phyloP scores from a whole-genome alignment of 1,284 basidiomycete genomes.

The Cutaneotrichosporon sp. region DNA sequence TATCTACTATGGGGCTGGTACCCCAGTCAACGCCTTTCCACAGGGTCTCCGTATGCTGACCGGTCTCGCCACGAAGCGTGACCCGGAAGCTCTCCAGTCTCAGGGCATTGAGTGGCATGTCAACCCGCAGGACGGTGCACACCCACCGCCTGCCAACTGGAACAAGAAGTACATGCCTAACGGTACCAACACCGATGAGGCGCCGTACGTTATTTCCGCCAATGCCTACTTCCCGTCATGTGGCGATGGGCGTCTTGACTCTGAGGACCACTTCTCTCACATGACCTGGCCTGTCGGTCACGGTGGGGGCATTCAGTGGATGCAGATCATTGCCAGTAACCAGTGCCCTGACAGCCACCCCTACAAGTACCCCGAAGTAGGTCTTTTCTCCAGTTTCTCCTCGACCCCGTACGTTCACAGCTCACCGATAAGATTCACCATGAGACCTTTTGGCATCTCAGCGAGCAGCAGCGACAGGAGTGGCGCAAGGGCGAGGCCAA shows the following conservation, averaged over 20 bases:
- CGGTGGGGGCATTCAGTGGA: not conserved
- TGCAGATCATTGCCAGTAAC: not conserved
- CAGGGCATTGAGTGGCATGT: constrained; percentile 4
- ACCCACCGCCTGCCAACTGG: not conserved
- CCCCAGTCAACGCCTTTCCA: constrained; percentile 41
- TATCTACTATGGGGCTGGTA: constrained; percentile 4
- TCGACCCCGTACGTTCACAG: no score
- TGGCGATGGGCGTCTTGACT: constrained; percentile 24
- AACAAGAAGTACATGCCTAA: constrained; percentile 31
- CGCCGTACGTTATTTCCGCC: constrained; percentile 20
- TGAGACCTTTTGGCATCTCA: not conserved
- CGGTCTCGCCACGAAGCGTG: constrained; percentile 27
- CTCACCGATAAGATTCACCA: constrained; percentile 3
- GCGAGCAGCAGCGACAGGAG: not conserved
- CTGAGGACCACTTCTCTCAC: constrained; percentile 42
- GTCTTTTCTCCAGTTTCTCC: no score
- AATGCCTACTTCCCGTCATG: constrained; percentile 39
- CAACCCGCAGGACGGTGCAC: not conserved
- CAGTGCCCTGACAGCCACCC: constrained; percentile 5
- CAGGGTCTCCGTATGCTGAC: constrained; percentile 41
- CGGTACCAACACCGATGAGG: constrained; percentile 21
- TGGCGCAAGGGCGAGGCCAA: constrained; percentile 23
- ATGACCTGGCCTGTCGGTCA: constrained; percentile 46
- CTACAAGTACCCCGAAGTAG: constrained; percentile 36
- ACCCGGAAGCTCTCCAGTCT: constrained; percentile 9